Evolutionary conservation across 106 monocot genomes (phyloP), one percentile per base, ranked within the genome.

Genomic region (Gastrodia elata): DNA sequence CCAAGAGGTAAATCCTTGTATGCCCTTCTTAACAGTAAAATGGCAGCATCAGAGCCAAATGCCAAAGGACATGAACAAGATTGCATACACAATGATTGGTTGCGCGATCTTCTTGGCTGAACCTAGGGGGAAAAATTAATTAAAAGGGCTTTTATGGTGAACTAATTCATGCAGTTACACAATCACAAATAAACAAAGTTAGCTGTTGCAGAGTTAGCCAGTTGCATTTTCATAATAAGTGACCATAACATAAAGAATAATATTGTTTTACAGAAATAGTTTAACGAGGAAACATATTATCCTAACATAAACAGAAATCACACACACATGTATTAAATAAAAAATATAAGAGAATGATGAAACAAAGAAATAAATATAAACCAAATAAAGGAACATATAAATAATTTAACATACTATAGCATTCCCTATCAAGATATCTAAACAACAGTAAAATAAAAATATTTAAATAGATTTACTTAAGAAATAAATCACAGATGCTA

Each of bases 21-120:
- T 61, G 90, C 93, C 81, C 86, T 92, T 77, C 88, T 88, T 74
- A 93, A 75, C 39, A 97, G 83, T 42, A 86, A 57, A 43, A 97
- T 71, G 41, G 86, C 81, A 71, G 80, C 75, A 78, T 97, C 97
- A 84, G 83, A 71, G 18, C 88, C 93, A 88, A 93, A 97, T 70
- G 84, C 93, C 71, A 90, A 38, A 30, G 80, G 86, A 35, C 79
- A 68, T 41, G 82, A 82, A 73, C 81, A 73, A 77, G 84, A 65
- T 26, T 86, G 84, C 72, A 58, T 2, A 13, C 78, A 86, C 35
- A 80, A 39, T 61, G 86, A 80, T 73, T 90, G 84, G 73, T 84
- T 90, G 38, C 92, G 80, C 25, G 82, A 77, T 79, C 92, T 84
- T 77, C 86, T 90, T 39, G 88, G 81, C 40, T 93, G 93, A 52